These are phyloP conservation scores for Polytrichum commune DNA, from an alignment of 225 moss, liverwort and hornwort species.

Conservation along the genomic window DNA sequence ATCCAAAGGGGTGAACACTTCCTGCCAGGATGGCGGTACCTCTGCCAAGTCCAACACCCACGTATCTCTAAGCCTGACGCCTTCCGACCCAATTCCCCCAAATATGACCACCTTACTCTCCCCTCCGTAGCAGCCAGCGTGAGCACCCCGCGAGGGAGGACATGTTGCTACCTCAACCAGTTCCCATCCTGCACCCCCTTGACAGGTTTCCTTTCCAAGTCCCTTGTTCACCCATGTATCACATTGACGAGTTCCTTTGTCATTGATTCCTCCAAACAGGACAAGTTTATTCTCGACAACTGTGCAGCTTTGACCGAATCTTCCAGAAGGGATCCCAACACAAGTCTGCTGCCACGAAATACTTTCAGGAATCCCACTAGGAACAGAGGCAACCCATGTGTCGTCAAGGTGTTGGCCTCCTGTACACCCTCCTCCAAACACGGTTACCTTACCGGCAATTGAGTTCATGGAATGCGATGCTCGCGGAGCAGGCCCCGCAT, in stretches of 20 bases:
- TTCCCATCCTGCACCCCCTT: slow-evolving; percentile 51
- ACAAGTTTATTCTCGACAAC: slow-evolving; percentile 68
- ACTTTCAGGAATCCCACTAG: slow-evolving; percentile 46
- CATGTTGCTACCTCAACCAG: slow-evolving; percentile 55
- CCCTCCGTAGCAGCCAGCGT: slow-evolving; percentile 76
- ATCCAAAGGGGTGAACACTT: slow-evolving; percentile 42
- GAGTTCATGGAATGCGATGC: slow-evolving; percentile 76
- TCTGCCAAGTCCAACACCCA: slow-evolving; percentile 75
- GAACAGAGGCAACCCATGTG: slow-evolving; percentile 73
- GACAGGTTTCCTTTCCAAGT: slow-evolving; percentile 2
- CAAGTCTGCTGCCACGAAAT: slow-evolving; percentile 56
- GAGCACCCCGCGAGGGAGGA: slow-evolving; percentile 81
- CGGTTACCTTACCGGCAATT: slow-evolving; percentile 47
- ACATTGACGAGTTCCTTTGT: slow-evolving; percentile 71
- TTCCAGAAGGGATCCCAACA: slow-evolving; percentile 60
- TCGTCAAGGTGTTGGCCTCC: slow-evolving; percentile 91
- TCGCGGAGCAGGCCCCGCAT: slow-evolving; percentile 56
- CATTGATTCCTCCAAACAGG: slow-evolving; percentile 88
- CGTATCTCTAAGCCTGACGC: slow-evolving; percentile 70
- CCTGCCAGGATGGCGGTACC: slow-evolving; percentile 49
- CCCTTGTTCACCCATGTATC: slow-evolving; percentile 77
- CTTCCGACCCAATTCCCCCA: slow-evolving; percentile 74
- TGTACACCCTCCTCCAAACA: slow-evolving; percentile 51
- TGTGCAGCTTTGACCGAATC: slow-evolving; percentile 84
- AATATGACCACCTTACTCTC: slow-evolving; percentile 69